Evolutionary conservation across 2,329 filamentous ascomycete genomes (phyloP).

Genomic region (Colletotrichum sp.): DNA sequence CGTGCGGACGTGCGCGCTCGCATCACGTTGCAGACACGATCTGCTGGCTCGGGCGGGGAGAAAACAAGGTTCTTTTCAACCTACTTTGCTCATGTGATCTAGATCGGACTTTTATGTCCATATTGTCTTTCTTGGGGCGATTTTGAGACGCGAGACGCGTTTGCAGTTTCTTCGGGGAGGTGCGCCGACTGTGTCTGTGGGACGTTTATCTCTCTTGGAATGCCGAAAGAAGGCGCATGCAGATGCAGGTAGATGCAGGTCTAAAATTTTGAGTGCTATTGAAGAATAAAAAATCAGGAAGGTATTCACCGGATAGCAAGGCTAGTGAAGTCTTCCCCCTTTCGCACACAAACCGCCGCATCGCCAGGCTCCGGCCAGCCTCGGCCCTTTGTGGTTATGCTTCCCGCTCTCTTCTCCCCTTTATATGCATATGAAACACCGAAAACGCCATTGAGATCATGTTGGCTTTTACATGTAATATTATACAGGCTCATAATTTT

Average conservation of each 20-base stretch:
- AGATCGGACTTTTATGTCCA: neutral
- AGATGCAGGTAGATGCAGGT: neutral
- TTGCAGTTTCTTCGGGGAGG: neutral
- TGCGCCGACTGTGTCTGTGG: neutral
- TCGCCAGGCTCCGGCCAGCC: slow-evolving; percentile 15
- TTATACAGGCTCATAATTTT: neutral
- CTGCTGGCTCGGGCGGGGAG: slow-evolving; percentile 1
- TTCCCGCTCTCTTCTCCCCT: neutral
- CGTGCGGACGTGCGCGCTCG: neutral
- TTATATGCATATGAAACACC: neutral
- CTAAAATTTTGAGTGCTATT: neutral
- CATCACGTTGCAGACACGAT: neutral
- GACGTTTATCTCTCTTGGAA: neutral
- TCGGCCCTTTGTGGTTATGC: slow-evolving; percentile 6
- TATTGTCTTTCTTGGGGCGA: neutral
- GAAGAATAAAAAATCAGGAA: neutral
- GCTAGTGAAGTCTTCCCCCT: neutral
- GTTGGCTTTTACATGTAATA: neutral
- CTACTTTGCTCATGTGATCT: neutral
- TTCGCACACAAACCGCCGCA: neutral
- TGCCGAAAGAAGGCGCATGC: neutral
- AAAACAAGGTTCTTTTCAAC: neutral
- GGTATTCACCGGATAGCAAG: neutral
- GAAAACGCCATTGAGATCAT: neutral
- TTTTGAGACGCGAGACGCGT: neutral